Base-by-base conservation (phyloP, 1,284 basidiomycete genomes). In the Ceratobasidium papillatum region DNA sequence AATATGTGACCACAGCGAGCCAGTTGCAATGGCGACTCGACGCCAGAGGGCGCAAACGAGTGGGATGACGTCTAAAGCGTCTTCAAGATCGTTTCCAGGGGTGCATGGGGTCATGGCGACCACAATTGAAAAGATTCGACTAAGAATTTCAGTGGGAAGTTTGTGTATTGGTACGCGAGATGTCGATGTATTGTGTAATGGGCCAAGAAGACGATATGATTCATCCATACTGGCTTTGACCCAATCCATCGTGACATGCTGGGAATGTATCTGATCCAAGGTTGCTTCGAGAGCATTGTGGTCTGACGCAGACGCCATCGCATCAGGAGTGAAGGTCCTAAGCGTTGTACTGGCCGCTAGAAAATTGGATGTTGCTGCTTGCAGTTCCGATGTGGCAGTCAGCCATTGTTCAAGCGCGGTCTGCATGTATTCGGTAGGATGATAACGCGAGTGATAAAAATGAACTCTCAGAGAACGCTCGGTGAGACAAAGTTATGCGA, bases 1-100 rank as follows among this genome's bases (percentile, higher is more conserved):
- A 11, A 59, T 59, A 36, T 59, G 56, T 17, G 56, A 36, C 56
- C 56, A 59, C 7, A 59, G 56, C 34, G 56, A 59, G 56, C 56
- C 5, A 14, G n/a, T 59, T n/a, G 5, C 27, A 9, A 27, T 34
- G 3, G 56, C 30, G 30, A 36, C 17, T 11, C 25, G 34, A 36
- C 22, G 34, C 58, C 58, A 59, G 11, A 17, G 22, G 19, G 12
- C 19, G 32, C 58, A 59, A 5, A 59, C 58, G 3, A 25, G 22
- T 3, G 58, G 58, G n/a, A 59, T 59, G 34, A 32, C 36, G n/a
- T 32, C 17, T 22, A 59, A 17, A 8, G 11, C 22, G 34, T 59
- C 58, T 2, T 22, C 9, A n/a, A 32, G 25, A 30, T 12, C 4
- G 17, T 19, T 4, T 2, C 19, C 17, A n/a, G 11, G 34, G n/a